phyloP scores from a whole-genome alignment of 2,329 filamentous ascomycete species.

The Arthrinium puccinioides region DNA sequence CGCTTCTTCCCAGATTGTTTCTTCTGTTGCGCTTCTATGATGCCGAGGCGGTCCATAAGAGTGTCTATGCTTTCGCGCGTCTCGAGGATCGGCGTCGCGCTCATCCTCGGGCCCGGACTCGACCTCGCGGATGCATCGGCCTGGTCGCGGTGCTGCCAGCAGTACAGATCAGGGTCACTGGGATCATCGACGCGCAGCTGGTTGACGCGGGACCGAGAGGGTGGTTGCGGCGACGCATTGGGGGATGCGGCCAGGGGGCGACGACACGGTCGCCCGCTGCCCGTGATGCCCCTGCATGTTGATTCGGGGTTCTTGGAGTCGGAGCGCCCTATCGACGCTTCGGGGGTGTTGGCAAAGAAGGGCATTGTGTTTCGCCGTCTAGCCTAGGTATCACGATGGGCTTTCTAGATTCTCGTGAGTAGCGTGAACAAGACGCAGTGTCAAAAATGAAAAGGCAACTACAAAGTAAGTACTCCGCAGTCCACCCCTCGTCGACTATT shows the following conservation, averaged over 20 bases:
- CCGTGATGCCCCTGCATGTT: constrained; percentile 84
- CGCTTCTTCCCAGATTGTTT: constrained; percentile 15
- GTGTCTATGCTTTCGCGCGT: constrained; percentile 79
- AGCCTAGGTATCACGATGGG: no score
- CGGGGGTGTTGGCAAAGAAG: constrained; percentile 67
- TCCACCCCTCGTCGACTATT: no score
- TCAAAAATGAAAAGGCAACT: no score
- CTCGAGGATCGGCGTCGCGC: constrained; percentile 48
- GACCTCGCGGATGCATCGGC: constrained; percentile 44
- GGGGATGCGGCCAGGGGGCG: constrained; percentile 51
- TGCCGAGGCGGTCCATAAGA: constrained; percentile 68
- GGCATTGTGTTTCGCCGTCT: constrained; percentile 54
- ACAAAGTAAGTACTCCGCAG: no score
- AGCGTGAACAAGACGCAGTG: no score
- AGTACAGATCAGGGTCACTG: constrained; percentile 62
- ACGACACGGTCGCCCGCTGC: constrained; percentile 75
- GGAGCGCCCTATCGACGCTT: constrained; percentile 67
- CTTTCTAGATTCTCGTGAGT: no score
- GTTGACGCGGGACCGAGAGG: constrained; percentile 20
- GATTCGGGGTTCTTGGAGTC: constrained; percentile 79
- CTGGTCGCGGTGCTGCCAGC: constrained; percentile 94
- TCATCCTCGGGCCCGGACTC: constrained; percentile 34
- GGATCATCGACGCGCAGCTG: constrained; percentile 38
- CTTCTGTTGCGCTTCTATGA: constrained; percentile 56
- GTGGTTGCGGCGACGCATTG: constrained; percentile 16